phyloP scores from a whole-genome alignment of 2,329 filamentous ascomycete species.

The Clarireedia monteithiana region DNA sequence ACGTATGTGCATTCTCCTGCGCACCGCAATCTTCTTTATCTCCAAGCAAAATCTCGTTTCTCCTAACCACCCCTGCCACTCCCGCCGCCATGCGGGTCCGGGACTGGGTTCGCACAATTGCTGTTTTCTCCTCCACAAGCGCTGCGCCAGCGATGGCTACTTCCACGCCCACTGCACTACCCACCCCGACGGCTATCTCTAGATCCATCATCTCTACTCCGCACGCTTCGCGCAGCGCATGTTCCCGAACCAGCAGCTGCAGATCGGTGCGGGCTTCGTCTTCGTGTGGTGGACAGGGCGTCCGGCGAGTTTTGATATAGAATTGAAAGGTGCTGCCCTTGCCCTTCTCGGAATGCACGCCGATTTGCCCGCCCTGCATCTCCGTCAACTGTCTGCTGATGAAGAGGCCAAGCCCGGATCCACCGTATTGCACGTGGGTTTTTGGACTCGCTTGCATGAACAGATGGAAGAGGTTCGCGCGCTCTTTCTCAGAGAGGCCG shows the following conservation, averaged over 20 bases:
- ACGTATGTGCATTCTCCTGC: background rate
- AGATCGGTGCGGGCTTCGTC: background rate
- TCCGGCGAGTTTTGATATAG: conserved; percentile 45
- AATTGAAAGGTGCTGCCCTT: conserved; percentile 70
- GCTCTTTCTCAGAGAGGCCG: conserved; percentile 63
- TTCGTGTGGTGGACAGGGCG: background rate
- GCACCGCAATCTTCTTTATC: background rate
- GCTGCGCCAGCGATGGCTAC: no score
- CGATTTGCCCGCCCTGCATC: conserved; percentile 73
- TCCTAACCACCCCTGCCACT: background rate
- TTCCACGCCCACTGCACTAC: no score
- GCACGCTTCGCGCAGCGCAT: conserved; percentile 4
- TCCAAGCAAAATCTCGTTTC: conserved; percentile 43
- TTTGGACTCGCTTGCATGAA: conserved; percentile 68
- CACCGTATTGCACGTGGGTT: conserved; percentile 77
- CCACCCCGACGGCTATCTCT: background rate
- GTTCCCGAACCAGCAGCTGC: background rate
- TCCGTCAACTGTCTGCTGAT: conserved; percentile 73
- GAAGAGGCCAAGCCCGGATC: conserved; percentile 71
- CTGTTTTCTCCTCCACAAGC: no score
- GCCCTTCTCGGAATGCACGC: conserved; percentile 59
- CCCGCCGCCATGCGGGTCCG: background rate
- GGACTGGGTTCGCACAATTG: no score
- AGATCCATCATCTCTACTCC: background rate
- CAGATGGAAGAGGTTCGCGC: conserved; percentile 66